Conservation (phyloP, 305 asterid species). For the Caryopteris hybrid region DNA sequence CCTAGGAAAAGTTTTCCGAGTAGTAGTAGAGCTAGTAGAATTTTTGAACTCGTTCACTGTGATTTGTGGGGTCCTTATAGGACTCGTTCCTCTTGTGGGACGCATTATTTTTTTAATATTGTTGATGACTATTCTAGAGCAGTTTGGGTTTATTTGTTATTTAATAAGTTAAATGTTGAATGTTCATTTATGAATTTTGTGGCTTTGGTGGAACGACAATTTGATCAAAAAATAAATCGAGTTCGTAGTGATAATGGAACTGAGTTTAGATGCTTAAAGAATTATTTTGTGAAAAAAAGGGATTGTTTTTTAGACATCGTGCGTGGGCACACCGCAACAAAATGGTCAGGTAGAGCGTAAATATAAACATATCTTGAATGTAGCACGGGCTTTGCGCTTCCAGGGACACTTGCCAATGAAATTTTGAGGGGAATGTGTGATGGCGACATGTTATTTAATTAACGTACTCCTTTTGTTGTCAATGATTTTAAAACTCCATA, state of each 20-base stretch:
- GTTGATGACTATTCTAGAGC: background rate
- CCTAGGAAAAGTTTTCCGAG: too few species aligned
- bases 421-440: too few species aligned
- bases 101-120: background rate
- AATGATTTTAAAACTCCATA: background rate
- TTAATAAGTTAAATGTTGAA: background rate
- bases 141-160: background rate
- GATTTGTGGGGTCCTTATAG: conserved; percentile 7
- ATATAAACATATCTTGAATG: background rate
- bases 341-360: background rate
- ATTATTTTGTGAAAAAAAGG: background rate
- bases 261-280: background rate
- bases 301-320: background rate
- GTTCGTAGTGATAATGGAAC: conserved; percentile 12
- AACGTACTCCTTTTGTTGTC: background rate
- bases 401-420: background rate
- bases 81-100: background rate
- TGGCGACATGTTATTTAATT: too few species aligned
- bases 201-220: background rate
- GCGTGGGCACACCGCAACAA: background rate
- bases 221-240: background rate
- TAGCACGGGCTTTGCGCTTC: background rate
- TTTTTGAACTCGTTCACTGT: too few species aligned
- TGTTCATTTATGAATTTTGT: background rate
- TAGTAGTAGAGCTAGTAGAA: too few species aligned